Percentiles rank a stretch among this genome's conserved stretches.
phyloP scores from a whole-genome alignment of 257 asterid genomes.

The Solanum tacnaense region DNA sequence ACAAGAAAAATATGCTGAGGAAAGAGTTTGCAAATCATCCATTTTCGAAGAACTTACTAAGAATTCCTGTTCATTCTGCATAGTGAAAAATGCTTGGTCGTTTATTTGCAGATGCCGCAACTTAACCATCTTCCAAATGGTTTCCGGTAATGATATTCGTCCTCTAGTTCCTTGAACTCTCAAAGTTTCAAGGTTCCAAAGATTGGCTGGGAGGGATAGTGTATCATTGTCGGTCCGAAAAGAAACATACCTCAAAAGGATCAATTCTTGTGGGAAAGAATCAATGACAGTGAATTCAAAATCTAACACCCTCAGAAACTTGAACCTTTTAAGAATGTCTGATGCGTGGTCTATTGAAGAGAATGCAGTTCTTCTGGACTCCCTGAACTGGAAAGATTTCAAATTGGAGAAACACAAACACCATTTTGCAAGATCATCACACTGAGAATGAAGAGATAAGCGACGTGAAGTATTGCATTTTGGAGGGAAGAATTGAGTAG shows the following conservation, averaged over 20 bases:
- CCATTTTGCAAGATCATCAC: background rate
- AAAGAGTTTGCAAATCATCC: background rate
- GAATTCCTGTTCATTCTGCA: background rate
- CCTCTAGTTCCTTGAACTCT: background rate
- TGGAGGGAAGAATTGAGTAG: background rate
- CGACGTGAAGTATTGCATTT: background rate
- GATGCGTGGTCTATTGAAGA: background rate
- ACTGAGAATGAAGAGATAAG: background rate
- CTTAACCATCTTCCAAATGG: background rate
- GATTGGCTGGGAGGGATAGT: background rate
- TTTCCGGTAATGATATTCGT: background rate
- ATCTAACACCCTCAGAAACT: background rate
- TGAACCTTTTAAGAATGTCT: background rate
- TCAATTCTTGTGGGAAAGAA: background rate
- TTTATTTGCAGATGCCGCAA: background rate
- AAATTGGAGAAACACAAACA: background rate
- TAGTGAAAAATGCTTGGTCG: background rate
- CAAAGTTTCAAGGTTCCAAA: constrained; percentile 5
- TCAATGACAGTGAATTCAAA: background rate
- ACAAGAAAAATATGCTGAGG: background rate
- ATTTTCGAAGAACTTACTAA: background rate
- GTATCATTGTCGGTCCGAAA: background rate
- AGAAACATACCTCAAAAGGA: constrained; percentile 1
- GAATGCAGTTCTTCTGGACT: background rate
- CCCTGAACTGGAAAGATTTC: background rate